Base-by-base conservation (phyloP, 768 basidiomycete genomes). In the Lanmaoa rubissima region DNA sequence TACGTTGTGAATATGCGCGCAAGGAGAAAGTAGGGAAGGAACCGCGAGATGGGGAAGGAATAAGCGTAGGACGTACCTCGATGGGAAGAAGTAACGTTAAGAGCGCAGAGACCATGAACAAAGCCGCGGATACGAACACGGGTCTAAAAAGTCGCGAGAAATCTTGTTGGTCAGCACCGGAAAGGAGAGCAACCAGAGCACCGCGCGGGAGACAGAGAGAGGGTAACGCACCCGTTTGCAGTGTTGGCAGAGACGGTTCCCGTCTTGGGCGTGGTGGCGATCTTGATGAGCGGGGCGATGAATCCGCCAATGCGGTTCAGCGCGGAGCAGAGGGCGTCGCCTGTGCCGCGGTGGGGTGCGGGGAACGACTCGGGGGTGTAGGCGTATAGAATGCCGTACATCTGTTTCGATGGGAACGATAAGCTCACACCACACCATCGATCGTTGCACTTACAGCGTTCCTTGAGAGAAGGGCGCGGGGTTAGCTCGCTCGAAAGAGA, bases 351-450 rank as follows among this genome's bases (percentile, higher is more conserved):
- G 59, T 82, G 80, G 4, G 80, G 78, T 0, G 80, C 79, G 0
- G 83, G 80, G 71, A 85, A 84, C 19, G 81, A 79, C 63, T 84
- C 82, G 1, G 83, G 83, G 9, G 83, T 84, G 61, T 82, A 83
- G 2, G 82, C 82, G 51, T 78, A 84, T 14, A 82, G 70, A 11
- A 82, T 75, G 11, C 79, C 82, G 56, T 82, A 81, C 78, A 80
- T 78, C 76, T 69, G 26, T 51, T 26, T 47, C 11, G 4, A 32
- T 24, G 21, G 21, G 21, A 24, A 24, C 21, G 21, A 2, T 24
- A 1, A 24, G 21, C 21, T 24, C 10, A 6, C 10, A 40, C 5
- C 49, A 41, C 26, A 36, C n/a, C 28, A 28, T 41, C 17, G 31
- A 53, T 36, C 11, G 6, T 5, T 12, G 13, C 28, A 59, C 61